These are phyloP conservation scores for Pichia pseudocactophila DNA, from an alignment of 805 yeast genomes.

Conservation along the genomic window DNA sequence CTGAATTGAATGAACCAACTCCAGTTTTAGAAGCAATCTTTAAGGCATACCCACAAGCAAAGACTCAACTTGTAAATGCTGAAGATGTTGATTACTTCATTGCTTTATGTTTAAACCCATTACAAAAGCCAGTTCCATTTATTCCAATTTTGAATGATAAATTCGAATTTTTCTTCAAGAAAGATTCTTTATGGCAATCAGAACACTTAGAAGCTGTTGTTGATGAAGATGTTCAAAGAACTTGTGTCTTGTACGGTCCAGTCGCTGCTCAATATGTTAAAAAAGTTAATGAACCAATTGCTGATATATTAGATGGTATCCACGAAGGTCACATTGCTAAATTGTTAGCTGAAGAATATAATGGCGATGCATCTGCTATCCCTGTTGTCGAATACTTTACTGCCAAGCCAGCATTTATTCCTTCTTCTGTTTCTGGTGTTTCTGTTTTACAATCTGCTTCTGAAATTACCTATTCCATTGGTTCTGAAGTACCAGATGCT, in stretches of 20 bases:
- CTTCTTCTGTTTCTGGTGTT: slow-evolving; percentile 32
- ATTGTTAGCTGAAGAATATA: slow-evolving; percentile 61
- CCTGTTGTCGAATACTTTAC: slow-evolving; percentile 90
- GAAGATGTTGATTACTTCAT: slow-evolving; percentile 94
- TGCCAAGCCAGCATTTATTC: slow-evolving; percentile 42
- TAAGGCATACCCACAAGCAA: slow-evolving; percentile 63
- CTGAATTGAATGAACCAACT: slow-evolving; percentile 62
- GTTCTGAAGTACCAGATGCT: slow-evolving; percentile 25
- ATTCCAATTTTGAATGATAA: slow-evolving; percentile 91
- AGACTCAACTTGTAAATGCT: slow-evolving; percentile 77
- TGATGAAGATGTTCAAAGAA: slow-evolving; percentile 93
- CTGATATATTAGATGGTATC: slow-evolving; percentile 77
- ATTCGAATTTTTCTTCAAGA: slow-evolving; percentile 94
- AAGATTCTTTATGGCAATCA: slow-evolving; percentile 98
- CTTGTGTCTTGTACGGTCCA: slow-evolving; percentile 98
- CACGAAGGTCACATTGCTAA: slow-evolving; percentile 82
- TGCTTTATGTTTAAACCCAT: slow-evolving; percentile 69
- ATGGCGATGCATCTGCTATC: slow-evolving; percentile 58
- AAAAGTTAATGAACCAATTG: slow-evolving; percentile 85
- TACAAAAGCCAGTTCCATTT: slow-evolving; percentile 96
- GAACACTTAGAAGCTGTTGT: slow-evolving; percentile 95
- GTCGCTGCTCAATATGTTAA: slow-evolving; percentile 92
- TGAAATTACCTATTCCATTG: slow-evolving; percentile 32
- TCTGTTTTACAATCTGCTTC: slow-evolving; percentile 24
- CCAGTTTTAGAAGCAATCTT: slow-evolving; percentile 51